Percentiles rank a stretch among this genome's conserved stretches.
phyloP scores from a whole-genome alignment of 2,329 filamentous ascomycete genomes.

The Diaporthe eres region DNA sequence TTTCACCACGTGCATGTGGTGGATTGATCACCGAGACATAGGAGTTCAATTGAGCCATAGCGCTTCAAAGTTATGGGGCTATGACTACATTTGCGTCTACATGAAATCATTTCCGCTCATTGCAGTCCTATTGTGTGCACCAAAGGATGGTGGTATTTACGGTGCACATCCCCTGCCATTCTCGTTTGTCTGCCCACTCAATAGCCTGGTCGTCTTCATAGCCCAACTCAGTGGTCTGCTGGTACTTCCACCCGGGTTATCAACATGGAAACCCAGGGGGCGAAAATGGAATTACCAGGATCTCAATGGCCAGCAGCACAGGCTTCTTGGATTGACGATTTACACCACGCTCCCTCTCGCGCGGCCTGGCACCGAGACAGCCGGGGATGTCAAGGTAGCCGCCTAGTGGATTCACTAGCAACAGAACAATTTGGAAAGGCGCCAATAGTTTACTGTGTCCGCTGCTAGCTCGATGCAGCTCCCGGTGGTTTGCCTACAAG shows the following conservation, averaged over 20 bases:
- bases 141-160: not conserved
- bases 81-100: not conserved
- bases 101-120: not conserved
- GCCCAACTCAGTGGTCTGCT: not conserved
- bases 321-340: not conserved
- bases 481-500: not conserved
- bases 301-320: not conserved
- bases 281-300: not conserved
- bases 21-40: not conserved
- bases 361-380: too few species aligned
- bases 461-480: not conserved
- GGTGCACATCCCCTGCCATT: not conserved
- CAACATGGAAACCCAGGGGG: not conserved
- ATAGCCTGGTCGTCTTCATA: not conserved
- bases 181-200: not conserved
- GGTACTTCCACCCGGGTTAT: not conserved
- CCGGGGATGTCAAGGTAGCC: too few species aligned
- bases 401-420: not conserved
- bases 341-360: too few species aligned
- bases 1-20: not conserved
- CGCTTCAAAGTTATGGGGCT: too few species aligned
- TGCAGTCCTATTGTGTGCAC: not conserved
- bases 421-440: not conserved
- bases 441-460: too few species aligned
- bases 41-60: not conserved